Conservation (phyloP, 2,329 filamentous ascomycete genomes). For the Pestalotiopsis sp. region DNA sequence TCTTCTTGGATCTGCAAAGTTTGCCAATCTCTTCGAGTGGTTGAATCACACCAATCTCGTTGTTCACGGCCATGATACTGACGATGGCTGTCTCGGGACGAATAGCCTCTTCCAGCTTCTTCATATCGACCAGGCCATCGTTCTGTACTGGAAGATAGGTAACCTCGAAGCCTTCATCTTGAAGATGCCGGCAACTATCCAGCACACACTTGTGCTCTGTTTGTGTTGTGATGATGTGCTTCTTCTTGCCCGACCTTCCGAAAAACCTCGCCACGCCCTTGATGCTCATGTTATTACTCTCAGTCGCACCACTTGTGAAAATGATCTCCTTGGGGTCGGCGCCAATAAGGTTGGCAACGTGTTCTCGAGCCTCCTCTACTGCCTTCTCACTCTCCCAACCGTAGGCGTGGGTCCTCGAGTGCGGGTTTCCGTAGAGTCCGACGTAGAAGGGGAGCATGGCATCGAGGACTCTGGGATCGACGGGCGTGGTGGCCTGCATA, state of each 20-base stretch:
- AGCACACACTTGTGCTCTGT: conserved; percentile 99
- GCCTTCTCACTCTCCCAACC: conserved; percentile 98
- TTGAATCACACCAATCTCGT: conserved; percentile 99
- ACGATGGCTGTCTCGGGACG: conserved; percentile 89
- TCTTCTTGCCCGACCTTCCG: conserved; percentile 91
- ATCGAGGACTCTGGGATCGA: conserved; percentile 92
- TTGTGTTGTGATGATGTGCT: conserved; percentile 95
- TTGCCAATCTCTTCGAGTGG: conserved; percentile 91
- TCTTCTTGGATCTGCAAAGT: conserved; percentile 86
- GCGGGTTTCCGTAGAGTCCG: conserved; percentile 93
- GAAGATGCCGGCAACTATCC: conserved; percentile 93
- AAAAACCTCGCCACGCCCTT: conserved; percentile 98
- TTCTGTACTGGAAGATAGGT: conserved; percentile 93
- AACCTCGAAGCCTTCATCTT: conserved; percentile 94
- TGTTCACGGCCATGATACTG: conserved; percentile 99
- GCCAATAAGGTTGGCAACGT: conserved; percentile 86
- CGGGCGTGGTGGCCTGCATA: conserved; percentile 95
- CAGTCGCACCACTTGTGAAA: conserved; percentile 96
- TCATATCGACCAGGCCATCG: conserved; percentile 84
- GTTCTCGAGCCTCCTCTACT: conserved; percentile 80
- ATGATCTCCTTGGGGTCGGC: conserved; percentile 98
- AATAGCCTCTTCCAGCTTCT: conserved; percentile 85
- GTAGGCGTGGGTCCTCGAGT: conserved; percentile 96
- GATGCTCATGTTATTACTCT: conserved; percentile 99
- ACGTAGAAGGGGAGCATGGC: conserved; percentile 96